Base-by-base conservation (phyloP, 78 protist genomes). In the Dictyostelium firmibasis region DNA sequence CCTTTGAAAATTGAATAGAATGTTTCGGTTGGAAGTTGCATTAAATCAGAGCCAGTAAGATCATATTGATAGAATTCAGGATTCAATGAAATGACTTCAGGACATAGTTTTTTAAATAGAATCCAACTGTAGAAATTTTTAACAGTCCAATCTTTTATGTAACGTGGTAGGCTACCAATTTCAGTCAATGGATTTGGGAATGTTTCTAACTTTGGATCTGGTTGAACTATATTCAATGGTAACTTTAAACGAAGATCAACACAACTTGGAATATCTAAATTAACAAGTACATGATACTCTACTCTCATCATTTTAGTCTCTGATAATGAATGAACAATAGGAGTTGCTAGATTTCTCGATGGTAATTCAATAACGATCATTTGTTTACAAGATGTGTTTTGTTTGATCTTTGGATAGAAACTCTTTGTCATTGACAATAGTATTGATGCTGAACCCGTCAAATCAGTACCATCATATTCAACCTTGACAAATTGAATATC, bases 261-360 rank as follows among this genome's bases (percentile, higher is more conserved):
- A 44, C 91, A 84, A 23, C 53, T 84, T 67, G 83, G 83, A 16
- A 84, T 84, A 29, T 84, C 91, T 36, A 84, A 53, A 70, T 23
- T 70, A 1, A 70, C 82, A 14, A 44, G 11, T 27, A 84, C 27
- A 11, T 23, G 31, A 31, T 84, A 84, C 20, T 84, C 91, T 16
- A 84, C 35, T n/a, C 82, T 67, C 1, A 72, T 70, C 13, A 47
- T 41, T 10, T 84, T 67, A 14, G 74, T 41, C 20, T 70, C 43
- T 10, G 44, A 72, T 3, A 70, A n/a, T 10, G 81, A 43, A 11
- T 44, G 81, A 57, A 57, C 20, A 0, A 57, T 20, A 57, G n/a
- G n/a, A n/a, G n/a, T n/a, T n/a, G n/a, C n/a, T n/a, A n/a, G n/a
- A n/a, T n/a, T n/a, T n/a, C n/a, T n/a, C n/a, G n/a, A n/a, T n/a